phyloP scores from a whole-genome alignment of 345 rosid species.

The Trapa incisa region DNA sequence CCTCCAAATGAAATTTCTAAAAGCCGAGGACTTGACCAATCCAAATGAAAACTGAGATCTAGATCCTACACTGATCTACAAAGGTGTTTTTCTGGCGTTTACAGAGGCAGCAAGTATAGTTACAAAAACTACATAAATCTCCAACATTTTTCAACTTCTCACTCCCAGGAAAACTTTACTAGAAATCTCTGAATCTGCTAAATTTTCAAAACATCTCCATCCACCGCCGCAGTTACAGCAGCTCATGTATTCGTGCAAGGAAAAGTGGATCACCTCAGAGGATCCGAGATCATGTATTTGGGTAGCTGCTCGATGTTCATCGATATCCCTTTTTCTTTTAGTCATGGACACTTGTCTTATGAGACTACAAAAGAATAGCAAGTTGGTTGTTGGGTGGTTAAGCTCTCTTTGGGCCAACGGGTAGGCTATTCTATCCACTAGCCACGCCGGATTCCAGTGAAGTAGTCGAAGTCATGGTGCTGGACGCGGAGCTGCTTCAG shows the following conservation, averaged over 20 bases:
- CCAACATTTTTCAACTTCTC: background rate
- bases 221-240: background rate
- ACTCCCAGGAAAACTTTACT: background rate
- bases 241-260: background rate
- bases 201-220: no score
- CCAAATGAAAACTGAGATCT: no score
- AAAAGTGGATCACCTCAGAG: background rate
- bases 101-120: background rate
- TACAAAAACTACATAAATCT: background rate
- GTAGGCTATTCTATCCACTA: background rate
- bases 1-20: no score
- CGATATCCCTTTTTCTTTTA: no score
- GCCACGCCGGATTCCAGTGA: constrained; percentile 20
- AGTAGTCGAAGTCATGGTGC: constrained; percentile 43
- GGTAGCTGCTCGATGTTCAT: background rate
- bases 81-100: no score
- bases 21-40: no score
- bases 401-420: no score
- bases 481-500: constrained; percentile 43
- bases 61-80: no score
- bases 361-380: no score
- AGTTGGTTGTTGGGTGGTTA: background rate
- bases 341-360: no score
- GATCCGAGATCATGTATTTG: background rate
- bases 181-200: background rate